phyloP scores from a whole-genome alignment of 805 yeast genomes.

The Ogataea ramenticola region DNA sequence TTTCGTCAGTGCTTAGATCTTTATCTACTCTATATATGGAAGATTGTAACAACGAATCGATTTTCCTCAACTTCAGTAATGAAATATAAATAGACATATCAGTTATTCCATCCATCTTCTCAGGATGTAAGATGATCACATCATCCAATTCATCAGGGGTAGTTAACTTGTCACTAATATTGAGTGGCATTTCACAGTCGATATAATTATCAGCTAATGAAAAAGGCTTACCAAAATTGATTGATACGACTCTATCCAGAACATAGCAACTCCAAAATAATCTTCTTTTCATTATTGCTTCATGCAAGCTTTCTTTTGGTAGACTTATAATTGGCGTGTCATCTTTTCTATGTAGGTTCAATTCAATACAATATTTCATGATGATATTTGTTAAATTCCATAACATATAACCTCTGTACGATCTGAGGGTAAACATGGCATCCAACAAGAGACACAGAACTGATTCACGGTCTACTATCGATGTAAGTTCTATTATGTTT shows the following conservation, averaged over 20 bases:
- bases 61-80: constrained; percentile 8
- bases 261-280: constrained; percentile 44
- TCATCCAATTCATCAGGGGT: constrained; percentile 11
- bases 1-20: constrained; percentile 4
- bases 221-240: constrained; percentile 42
- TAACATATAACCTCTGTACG: constrained; percentile 12
- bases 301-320: constrained; percentile 8
- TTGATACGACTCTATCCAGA: constrained; percentile 40
- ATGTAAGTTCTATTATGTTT: constrained; percentile 6
- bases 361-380: constrained; percentile 15
- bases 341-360: constrained; percentile 13
- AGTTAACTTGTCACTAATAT: constrained; percentile 12
- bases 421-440: constrained; percentile 11
- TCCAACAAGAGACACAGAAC: constrained; percentile 9
- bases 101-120: constrained; percentile 9
- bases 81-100: constrained; percentile 11
- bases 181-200: constrained; percentile 34
- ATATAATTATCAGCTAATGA: constrained; percentile 44
- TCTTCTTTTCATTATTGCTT: constrained; percentile 14
- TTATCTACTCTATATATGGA: constrained; percentile 15
- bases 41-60: constrained; percentile 14
- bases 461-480: constrained; percentile 10
- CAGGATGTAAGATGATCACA: constrained; percentile 13
- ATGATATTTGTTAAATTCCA: constrained; percentile 15
- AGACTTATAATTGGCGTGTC: not conserved